Evolutionary conservation across 2,329 filamentous ascomycete species (phyloP).

Genomic region (Periconia sp.): DNA sequence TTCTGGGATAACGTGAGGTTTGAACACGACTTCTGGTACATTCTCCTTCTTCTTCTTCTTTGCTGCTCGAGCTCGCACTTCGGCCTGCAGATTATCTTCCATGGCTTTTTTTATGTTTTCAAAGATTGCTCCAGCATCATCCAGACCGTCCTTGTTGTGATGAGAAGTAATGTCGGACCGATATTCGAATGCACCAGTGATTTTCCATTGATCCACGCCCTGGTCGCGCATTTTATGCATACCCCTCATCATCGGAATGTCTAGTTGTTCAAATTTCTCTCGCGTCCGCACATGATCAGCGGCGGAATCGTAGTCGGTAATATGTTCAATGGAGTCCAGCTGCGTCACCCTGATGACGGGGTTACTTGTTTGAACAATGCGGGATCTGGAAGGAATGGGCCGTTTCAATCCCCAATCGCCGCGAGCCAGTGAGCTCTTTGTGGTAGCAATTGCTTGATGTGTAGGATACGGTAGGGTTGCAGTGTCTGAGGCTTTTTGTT

Average conservation of each 20-base stretch:
- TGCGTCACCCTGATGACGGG: constrained; percentile 75
- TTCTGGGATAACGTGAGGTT: constrained; percentile 22
- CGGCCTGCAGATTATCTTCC: constrained; percentile 5
- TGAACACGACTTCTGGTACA: constrained; percentile 19
- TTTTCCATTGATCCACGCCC: too few species aligned
- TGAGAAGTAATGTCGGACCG: constrained; percentile 37
- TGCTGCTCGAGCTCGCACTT: constrained; percentile 3
- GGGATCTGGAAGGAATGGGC: constrained; percentile 71
- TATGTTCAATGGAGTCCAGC: constrained; percentile 81
- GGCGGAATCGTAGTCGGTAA: constrained; percentile 86
- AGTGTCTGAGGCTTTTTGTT: constrained; percentile 61
- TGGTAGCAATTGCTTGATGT: constrained; percentile 78
- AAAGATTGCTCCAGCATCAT: constrained; percentile 28
- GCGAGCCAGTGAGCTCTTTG: constrained; percentile 67
- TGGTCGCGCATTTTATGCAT: constrained; percentile 21
- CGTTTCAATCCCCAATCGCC: constrained; percentile 96
- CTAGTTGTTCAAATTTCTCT: constrained; percentile 83
- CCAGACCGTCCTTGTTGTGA: constrained; percentile 24
- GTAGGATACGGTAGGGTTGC: constrained; percentile 80
- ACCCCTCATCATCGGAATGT: constrained; percentile 64
- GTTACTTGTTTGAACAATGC: constrained; percentile 66
- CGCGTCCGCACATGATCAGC: constrained; percentile 79
- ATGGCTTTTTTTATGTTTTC: constrained; percentile 26
- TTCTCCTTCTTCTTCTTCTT: constrained; percentile 28
- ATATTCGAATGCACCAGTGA: constrained; percentile 34